Percentiles rank a stretch among this genome's conserved stretches.
Evolutionary conservation across 768 basidiomycete genomes (phyloP).

Genomic region (Chalciporus pseudorubinellus): DNA sequence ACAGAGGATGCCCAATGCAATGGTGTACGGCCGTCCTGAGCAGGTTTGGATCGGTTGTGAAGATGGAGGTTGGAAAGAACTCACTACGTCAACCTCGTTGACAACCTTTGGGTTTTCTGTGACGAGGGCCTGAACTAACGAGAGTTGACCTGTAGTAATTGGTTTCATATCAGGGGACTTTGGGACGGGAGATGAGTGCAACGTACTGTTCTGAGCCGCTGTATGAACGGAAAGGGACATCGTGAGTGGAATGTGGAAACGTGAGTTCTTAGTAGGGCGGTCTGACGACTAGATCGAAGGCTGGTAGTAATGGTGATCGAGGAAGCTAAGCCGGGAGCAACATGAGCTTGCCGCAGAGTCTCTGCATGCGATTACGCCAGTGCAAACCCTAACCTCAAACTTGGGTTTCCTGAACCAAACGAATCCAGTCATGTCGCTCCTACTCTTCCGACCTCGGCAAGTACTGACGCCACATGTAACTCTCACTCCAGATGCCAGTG

Average conservation of each 20-base stretch:
- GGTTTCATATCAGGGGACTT: neutral
- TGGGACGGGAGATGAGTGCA: neutral
- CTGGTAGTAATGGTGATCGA: neutral
- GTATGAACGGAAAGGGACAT: slow-evolving; percentile 55
- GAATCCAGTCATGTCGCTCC: neutral
- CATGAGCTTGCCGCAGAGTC: too few species aligned
- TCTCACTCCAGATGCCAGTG: neutral
- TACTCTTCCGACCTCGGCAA: too few species aligned
- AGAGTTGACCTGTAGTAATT: slow-evolving; percentile 56
- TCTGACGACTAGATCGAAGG: neutral
- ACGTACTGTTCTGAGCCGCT: slow-evolving; percentile 68
- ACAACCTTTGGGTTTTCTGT: slow-evolving; percentile 59
- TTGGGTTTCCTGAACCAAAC: slow-evolving; percentile 9
- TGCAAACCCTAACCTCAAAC: slow-evolving; percentile 23
- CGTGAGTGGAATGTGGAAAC: neutral
- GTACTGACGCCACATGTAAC: too few species aligned
- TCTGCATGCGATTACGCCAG: neutral
- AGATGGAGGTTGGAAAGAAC: neutral
- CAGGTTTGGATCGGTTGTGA: neutral
- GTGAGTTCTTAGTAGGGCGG: neutral
- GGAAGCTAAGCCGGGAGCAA: too few species aligned
- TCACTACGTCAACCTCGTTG: slow-evolving; percentile 62
- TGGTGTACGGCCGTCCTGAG: slow-evolving; percentile 74
- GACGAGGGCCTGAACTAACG: slow-evolving; percentile 64
- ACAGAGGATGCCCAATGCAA: slow-evolving; percentile 85